Percentiles rank a stretch among this genome's conserved stretches.
phyloP scores from a whole-genome alignment of 176 grass and related monocot genomes.

The Cymbopogon citratus region DNA sequence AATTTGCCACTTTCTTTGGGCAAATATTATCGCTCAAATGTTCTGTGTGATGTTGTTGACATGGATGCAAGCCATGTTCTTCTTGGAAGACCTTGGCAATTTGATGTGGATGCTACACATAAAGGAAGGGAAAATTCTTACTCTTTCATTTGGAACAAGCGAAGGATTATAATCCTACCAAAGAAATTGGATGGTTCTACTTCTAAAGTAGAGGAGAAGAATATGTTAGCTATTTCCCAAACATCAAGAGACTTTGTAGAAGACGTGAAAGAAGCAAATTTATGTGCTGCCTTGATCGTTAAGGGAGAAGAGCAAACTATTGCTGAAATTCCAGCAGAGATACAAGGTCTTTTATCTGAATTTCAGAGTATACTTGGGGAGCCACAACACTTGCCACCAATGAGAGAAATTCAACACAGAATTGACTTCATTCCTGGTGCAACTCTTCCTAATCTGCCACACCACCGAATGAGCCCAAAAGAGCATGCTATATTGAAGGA shows the following conservation, averaged over 20 bases:
- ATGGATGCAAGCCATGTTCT: background rate
- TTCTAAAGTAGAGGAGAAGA: background rate
- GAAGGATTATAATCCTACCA: background rate
- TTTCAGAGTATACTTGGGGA: background rate
- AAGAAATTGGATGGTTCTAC: background rate
- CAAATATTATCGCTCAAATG: no score
- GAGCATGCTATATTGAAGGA: no score
- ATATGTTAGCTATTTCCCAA: background rate
- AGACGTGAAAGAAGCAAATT: background rate
- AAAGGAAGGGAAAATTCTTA: background rate
- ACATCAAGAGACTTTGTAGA: background rate
- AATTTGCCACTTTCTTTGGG: no score
- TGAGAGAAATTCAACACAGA: background rate
- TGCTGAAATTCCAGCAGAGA: background rate
- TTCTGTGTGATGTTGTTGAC: background rate
- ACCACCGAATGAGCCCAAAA: no score
- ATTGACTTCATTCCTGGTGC: no score
- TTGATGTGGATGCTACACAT: background rate
- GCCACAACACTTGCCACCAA: background rate
- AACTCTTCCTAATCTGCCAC: no score
- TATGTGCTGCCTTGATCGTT: background rate
- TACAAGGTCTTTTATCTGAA: no score
- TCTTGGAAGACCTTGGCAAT: constrained; percentile 11
- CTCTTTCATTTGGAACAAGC: background rate
- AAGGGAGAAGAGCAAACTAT: background rate